A percentile compares a stretch with the other conserved stretches of the same genome.
Evolutionary conservation across 2,329 filamentous ascomycete genomes (phyloP).

Genomic region (Biscogniauxia marginata): DNA sequence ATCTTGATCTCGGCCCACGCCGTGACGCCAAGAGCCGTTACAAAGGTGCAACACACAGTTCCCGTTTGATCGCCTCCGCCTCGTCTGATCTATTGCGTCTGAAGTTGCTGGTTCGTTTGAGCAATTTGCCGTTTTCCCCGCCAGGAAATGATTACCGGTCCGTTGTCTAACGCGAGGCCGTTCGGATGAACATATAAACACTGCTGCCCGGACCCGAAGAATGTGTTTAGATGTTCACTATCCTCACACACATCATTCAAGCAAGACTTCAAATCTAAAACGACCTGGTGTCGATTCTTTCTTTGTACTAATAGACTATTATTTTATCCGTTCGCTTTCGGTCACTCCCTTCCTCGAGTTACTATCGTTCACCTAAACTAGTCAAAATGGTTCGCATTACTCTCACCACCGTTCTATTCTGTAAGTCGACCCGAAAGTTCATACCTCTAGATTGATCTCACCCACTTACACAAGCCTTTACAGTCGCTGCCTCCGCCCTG

Average conservation of each 20-base stretch:
- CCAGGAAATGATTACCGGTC: neutral
- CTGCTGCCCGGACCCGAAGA: neutral
- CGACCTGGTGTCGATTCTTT: neutral
- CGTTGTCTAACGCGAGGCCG: neutral
- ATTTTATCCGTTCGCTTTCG: neutral
- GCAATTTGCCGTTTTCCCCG: neutral
- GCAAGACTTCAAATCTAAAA: neutral
- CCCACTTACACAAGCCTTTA: conserved; percentile 12
- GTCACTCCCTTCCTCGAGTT: neutral
- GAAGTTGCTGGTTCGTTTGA: neutral
- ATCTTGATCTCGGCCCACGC: neutral
- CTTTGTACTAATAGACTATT: neutral
- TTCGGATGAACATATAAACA: neutral
- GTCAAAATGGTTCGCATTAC: conserved; percentile 37
- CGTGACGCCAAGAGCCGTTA: neutral
- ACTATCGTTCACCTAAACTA: neutral
- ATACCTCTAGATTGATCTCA: neutral
- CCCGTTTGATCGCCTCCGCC: neutral
- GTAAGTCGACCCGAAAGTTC: conserved; percentile 22
- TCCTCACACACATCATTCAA: neutral
- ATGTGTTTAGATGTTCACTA: neutral
- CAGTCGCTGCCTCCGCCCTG: conserved; percentile 31
- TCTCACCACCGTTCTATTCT: conserved; percentile 27
- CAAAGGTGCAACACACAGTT: neutral
- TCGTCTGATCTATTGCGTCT: neutral